phyloP scores from a whole-genome alignment of 2,329 filamentous ascomycete species.

The Neobulgaria alba region DNA sequence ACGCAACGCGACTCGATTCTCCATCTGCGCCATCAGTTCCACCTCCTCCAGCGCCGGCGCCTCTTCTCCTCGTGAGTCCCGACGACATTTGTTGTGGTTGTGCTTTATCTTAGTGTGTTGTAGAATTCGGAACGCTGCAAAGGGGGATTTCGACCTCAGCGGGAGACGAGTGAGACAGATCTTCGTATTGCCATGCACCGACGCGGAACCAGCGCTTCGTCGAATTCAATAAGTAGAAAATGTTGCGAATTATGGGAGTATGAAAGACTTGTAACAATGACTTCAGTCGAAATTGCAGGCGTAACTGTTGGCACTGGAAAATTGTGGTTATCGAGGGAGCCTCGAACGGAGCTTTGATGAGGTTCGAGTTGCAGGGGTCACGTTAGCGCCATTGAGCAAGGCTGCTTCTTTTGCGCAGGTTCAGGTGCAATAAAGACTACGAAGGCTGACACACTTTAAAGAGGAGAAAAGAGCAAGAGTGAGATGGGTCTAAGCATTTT shows the following conservation, averaged over 20 bases:
- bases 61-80: slow-evolving; percentile 55
- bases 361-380: slow-evolving; percentile 1
- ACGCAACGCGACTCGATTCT: slow-evolving; percentile 56
- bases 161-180: slow-evolving; percentile 20
- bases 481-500: slow-evolving; percentile 30
- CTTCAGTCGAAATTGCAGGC: too few species aligned
- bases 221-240: too few species aligned
- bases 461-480: slow-evolving; percentile 14
- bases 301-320: too few species aligned
- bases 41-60: slow-evolving; percentile 55
- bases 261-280: too few species aligned
- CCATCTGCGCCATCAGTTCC: slow-evolving; percentile 57
- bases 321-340: too few species aligned
- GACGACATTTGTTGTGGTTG: slow-evolving; percentile 34
- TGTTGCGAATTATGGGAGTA: too few species aligned
- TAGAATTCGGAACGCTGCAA: slow-evolving; percentile 17
- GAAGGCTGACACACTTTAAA: too few species aligned
- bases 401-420: not conserved
- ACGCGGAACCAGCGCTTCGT: too few species aligned
- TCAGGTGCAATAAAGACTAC: not conserved
- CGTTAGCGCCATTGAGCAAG: slow-evolving; percentile 1
- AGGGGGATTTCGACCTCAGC: slow-evolving; percentile 15
- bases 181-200: slow-evolving; percentile 17
- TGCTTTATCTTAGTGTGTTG: slow-evolving; percentile 12
- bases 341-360: not conserved